Percentiles rank a stretch among this genome's conserved stretches.
phyloP scores from a whole-genome alignment of 495 filamentous ascomycete species.

The Hyaloscypha finlandica region DNA sequence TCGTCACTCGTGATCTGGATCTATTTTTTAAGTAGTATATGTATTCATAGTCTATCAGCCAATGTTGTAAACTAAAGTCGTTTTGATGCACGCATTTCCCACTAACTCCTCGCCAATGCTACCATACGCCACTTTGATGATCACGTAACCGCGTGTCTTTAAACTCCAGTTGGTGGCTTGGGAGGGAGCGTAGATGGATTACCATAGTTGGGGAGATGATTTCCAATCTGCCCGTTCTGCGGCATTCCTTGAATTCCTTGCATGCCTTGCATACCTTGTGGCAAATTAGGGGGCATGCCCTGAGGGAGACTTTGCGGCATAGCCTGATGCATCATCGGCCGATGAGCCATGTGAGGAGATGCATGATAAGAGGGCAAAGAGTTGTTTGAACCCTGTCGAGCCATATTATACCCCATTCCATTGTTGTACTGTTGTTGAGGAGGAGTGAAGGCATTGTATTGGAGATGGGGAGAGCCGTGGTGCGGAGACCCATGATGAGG shows the following conservation, averaged over 20 bases:
- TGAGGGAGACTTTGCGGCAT: slow-evolving; percentile 30
- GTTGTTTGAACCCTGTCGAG: slow-evolving; percentile 53
- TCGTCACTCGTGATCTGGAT: background rate
- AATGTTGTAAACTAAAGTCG: slow-evolving; percentile 33
- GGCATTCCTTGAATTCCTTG: slow-evolving; percentile 19
- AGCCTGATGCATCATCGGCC: slow-evolving; percentile 33
- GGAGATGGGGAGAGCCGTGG: slow-evolving; percentile 34
- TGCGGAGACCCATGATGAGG: slow-evolving; percentile 37
- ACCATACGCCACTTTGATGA: slow-evolving; percentile 33
- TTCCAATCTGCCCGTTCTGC: slow-evolving; percentile 31
- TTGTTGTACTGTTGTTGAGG: slow-evolving; percentile 41
- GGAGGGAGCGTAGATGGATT: slow-evolving; percentile 57
- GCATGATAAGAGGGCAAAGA: slow-evolving; percentile 46
- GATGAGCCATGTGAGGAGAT: slow-evolving; percentile 33
- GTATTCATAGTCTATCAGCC: slow-evolving; percentile 35
- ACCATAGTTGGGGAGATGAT: slow-evolving; percentile 55
- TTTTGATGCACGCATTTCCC: slow-evolving; percentile 32
- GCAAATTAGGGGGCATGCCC: slow-evolving; percentile 17
- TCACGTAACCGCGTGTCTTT: slow-evolving; percentile 22
- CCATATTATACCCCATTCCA: slow-evolving; percentile 51
- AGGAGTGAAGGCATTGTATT: slow-evolving; percentile 34
- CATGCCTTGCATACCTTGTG: slow-evolving; percentile 20
- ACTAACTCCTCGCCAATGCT: slow-evolving; percentile 37
- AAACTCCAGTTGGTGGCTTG: slow-evolving; percentile 48
- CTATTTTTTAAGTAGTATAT: slow-evolving; percentile 21